Percentiles rank a stretch among this genome's conserved stretches.
Conservation (phyloP, 78 protist species). For the Dictyostelium brefeldianum region DNA sequence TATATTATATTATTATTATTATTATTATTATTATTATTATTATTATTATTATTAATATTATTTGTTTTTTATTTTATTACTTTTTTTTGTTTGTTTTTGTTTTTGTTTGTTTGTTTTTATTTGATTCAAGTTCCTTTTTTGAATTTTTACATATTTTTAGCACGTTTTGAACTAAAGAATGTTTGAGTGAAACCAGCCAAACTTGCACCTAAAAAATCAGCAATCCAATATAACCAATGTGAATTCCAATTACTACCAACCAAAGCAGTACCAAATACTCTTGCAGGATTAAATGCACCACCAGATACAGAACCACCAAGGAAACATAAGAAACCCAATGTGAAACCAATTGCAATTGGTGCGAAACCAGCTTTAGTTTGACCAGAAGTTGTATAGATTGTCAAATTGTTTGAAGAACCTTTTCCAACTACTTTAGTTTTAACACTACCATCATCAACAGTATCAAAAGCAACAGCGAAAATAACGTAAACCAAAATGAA, state of each 20-base stretch:
- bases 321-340: slow-evolving; percentile 84
- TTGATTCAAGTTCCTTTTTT: too few relatives aligned
- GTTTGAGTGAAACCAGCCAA: slow-evolving; percentile 74
- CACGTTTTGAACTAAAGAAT: slow-evolving; percentile 33
- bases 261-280: slow-evolving; percentile 73
- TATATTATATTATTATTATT: too few relatives aligned
- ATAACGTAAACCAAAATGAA: slow-evolving; percentile 84
- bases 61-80: too few relatives aligned
- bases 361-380: slow-evolving; percentile 85
- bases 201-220: slow-evolving; percentile 76
- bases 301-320: slow-evolving; percentile 83
- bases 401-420: slow-evolving; percentile 59
- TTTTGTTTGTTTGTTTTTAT: too few relatives aligned
- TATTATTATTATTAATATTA: too few relatives aligned
- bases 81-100: too few relatives aligned
- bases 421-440: slow-evolving; percentile 53
- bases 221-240: slow-evolving; percentile 79
- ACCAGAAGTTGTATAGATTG: slow-evolving; percentile 82
- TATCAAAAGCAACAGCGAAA: slow-evolving; percentile 85
- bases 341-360: slow-evolving; percentile 87
- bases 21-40: too few relatives aligned
- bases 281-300: slow-evolving; percentile 87
- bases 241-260: slow-evolving; percentile 60
- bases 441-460: slow-evolving; percentile 56
- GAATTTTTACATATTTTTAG: too few relatives aligned